phyloP scores from a whole-genome alignment of 2,329 filamentous ascomycete genomes.

The Scolecobasidium constrictum region DNA sequence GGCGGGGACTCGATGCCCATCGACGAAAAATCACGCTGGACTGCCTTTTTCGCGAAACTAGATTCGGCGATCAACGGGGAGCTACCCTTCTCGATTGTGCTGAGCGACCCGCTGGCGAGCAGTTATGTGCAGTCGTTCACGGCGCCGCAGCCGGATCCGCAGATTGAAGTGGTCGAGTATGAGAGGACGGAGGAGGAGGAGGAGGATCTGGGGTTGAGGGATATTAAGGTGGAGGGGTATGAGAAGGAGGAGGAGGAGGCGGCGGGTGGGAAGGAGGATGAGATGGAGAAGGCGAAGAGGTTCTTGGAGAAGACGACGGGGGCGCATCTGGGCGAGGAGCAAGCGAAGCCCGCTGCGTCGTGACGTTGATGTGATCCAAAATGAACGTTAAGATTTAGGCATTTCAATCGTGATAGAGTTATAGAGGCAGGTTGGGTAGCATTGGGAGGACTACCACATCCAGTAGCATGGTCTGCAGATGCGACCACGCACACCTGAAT shows the following conservation, averaged over 20 bases:
- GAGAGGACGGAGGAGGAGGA: constrained; percentile 83
- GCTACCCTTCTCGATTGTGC: constrained; percentile 67
- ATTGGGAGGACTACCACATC: no score
- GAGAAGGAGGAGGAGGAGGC: constrained; percentile 33
- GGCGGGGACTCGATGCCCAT: constrained; percentile 70
- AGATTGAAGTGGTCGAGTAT: constrained; percentile 75
- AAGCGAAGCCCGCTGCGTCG: no score
- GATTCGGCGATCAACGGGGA: constrained; percentile 70
- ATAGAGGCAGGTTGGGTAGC: no score
- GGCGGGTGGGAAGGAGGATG: background rate
- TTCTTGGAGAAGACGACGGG: background rate
- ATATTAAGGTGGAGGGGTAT: constrained; percentile 91
- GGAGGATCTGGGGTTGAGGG: constrained; percentile 78
- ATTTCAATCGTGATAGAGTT: no score
- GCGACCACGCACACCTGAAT: no score
- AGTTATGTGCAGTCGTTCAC: constrained; percentile 87
- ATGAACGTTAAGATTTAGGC: no score
- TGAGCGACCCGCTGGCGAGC: constrained; percentile 81
- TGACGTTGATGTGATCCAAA: no score
- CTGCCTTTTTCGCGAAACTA: constrained; percentile 66
- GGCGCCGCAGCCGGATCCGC: constrained; percentile 57
- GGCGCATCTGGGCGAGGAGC: background rate
- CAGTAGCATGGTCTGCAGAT: no score
- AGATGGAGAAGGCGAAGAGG: background rate
- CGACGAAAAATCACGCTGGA: constrained; percentile 63